These are phyloP conservation scores for Penicillium sp. DNA, from an alignment of 2,329 filamentous ascomycete genomes.

Conservation along the genomic window DNA sequence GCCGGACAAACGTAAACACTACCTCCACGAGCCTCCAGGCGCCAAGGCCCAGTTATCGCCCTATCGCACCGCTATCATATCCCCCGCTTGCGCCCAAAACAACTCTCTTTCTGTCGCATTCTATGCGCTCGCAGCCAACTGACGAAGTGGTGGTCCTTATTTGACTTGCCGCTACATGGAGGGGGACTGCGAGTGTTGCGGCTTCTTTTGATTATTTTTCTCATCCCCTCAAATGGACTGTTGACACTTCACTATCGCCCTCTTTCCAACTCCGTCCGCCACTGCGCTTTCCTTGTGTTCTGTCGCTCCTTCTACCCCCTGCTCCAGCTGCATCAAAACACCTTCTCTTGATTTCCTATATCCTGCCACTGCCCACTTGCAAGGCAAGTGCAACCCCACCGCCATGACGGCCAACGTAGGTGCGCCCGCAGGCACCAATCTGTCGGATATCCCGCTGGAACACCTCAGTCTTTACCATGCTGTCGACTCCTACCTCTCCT, in stretches of 20 bases:
- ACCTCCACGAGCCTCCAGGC: constrained; percentile 9
- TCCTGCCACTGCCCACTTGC: neutral
- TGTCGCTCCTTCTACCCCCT: constrained; percentile 9
- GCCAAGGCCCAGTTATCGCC: constrained; percentile 24
- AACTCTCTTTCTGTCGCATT: constrained; percentile 5
- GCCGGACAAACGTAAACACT: constrained; percentile 23
- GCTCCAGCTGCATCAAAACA: neutral
- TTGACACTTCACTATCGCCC: constrained; percentile 3
- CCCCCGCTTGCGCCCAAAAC: constrained; percentile 24
- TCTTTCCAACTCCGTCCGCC: constrained; percentile 3
- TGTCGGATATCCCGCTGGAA: constrained; percentile 74
- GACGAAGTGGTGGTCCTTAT: neutral
- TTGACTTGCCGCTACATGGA: constrained; percentile 17
- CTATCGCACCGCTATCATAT: constrained; percentile 23
- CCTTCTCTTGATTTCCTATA: neutral
- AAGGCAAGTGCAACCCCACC: constrained; percentile 14
- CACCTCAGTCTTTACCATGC: constrained; percentile 86
- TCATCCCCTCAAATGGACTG: constrained; percentile 9
- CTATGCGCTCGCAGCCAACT: constrained; percentile 2
- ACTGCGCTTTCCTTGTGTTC: constrained; percentile 3
- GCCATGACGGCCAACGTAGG: constrained; percentile 68
- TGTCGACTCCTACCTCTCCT: constrained; percentile 75
- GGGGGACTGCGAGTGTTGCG: constrained; percentile 18
- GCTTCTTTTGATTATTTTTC: constrained; percentile 1
- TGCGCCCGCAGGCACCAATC: constrained; percentile 65